phyloP scores from a whole-genome alignment of 2,329 filamentous ascomycete species.

The Acrocalymma vagum region DNA sequence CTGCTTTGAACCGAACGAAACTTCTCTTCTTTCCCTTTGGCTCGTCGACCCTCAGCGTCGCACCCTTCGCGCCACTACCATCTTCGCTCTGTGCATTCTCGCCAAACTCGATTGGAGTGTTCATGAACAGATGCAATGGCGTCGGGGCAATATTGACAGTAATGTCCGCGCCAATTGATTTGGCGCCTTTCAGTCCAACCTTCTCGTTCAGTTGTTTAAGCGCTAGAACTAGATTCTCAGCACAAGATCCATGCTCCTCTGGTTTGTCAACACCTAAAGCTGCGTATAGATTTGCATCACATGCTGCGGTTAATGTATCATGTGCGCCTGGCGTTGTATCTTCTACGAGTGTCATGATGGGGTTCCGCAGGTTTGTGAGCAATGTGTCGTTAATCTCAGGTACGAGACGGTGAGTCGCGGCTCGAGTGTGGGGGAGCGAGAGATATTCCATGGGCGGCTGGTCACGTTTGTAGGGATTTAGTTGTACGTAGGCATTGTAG shows the following conservation, averaged over 20 bases:
- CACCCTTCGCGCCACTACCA: conserved; percentile 39
- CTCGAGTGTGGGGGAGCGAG: conserved; percentile 55
- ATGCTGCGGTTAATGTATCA: conserved; percentile 58
- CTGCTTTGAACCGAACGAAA: conserved; percentile 44
- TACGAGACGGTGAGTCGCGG: conserved; percentile 50
- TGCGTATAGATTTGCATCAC: conserved; percentile 55
- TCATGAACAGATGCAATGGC: conserved; percentile 56
- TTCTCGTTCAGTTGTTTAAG: conserved; percentile 58
- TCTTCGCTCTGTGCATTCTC: conserved; percentile 15
- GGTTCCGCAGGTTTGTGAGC: conserved; percentile 56
- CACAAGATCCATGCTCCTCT: conserved; percentile 57
- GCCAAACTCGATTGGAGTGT: conserved; percentile 33
- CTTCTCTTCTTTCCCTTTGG: conserved; percentile 44
- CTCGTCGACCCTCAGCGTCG: conserved; percentile 36
- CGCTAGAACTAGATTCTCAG: conserved; percentile 59
- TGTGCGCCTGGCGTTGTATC: conserved; percentile 55
- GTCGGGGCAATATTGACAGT: conserved; percentile 58
- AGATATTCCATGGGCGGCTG: conserved; percentile 57
- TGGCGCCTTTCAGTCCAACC: conserved; percentile 55
- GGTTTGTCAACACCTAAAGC: conserved; percentile 53
- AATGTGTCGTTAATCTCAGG: conserved; percentile 53
- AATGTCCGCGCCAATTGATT: conserved; percentile 57
- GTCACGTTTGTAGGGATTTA: conserved; percentile 37
- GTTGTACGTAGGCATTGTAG: conserved; percentile 56
- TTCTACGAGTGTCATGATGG: conserved; percentile 56